Evolutionary conservation across 2,329 filamentous ascomycete genomes (phyloP), one percentile per base, ranked within the genome.

Genomic region (Kalmusia sp.): DNA sequence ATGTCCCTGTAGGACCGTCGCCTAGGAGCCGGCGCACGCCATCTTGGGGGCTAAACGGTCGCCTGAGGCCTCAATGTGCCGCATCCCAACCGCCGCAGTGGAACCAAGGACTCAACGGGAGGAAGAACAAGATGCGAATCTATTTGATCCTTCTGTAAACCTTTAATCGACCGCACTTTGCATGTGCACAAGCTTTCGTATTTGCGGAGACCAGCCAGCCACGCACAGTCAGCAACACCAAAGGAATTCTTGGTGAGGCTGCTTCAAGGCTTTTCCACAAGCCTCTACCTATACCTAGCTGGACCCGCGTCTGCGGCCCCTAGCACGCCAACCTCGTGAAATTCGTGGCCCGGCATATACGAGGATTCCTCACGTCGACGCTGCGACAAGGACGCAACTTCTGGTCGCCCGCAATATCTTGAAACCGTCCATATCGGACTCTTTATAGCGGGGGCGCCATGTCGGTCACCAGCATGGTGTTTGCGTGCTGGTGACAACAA

Each of bases 101-200:
- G 25, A 30, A 43, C 39, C 24, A 31, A 43, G 39, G 15, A 43
- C 39, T 12, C 24, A 27, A 19, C 39, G 39, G 39, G 39, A 30
- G 30, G 30, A 33, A 33, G 30, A 33, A 33, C 30, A 33, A 33
- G 30, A 33, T 33, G 30, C 6, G 4, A 33, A 33, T 33, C 30
- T 33, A 33, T n/a, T 33, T 43, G 39, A 43, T 43, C 39, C 39
- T 43, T 30, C n/a, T 43, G 25, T 8, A 30, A 43, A 43, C 39
- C 39, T 43, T 43, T 25, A 43, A 43, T 31, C 15, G 25, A 43
- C 39, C 25, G 39, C 39, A 43, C 39, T 43, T 17, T 21, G 24
- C 38, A 43, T 15, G 8, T 8, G 25, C 25, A 30, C 39, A 14
- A 25, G 14, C 39, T 11, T 1, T 11, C 7, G 3, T 19, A 14